Base-by-base conservation (phyloP, 305 asterid species). In the Fraxinus floribunda region DNA sequence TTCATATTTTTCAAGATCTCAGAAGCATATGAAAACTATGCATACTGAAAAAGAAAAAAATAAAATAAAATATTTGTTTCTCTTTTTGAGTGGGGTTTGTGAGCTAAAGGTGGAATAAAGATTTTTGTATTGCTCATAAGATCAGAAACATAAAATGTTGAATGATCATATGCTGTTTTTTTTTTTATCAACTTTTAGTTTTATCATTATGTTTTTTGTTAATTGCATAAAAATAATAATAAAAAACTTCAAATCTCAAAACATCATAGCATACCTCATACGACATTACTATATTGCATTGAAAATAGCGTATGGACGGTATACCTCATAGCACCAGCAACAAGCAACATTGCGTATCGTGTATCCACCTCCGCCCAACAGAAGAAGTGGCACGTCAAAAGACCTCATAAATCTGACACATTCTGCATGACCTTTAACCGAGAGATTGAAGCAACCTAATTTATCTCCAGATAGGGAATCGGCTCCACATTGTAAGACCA, bases 281-380 rank as follows among this genome's bases (percentile, higher is more conserved):
- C 0, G 2, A 15, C 7, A 15, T 49, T 49, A 49, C 16, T 15
- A 49, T 15, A 15, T 15, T 4, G 62, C 7, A 15, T 0, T 49
- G 20, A 15, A 49, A 49, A 49, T 16, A 13, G 10, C 2, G 0
- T n/a, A 57, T n/a, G 22, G 5, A 18, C 0, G 8, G 68, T 1
- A 57, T 68, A 90, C 93, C 90, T 90, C 93, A 72, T 87, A 90
- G 83, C 93, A 90, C 90, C 91, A 90, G 77, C 93, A 90, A 79
- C 91, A 89, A 71, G 91, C 91, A 83, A 90, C 91, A 83, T 90
- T 88, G 13, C 93, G 90, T 60, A 88, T 87, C 72, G 91, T 90
- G 82, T 90, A 90, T 79, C 93, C 93, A 39, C 91, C 91, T 79
- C 91, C 90, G 46, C 91, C 91, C 49, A 90, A 55, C 84, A 90